Base-by-base conservation (phyloP, 1,284 basidiomycete species). In the Porodaedalea pini region DNA sequence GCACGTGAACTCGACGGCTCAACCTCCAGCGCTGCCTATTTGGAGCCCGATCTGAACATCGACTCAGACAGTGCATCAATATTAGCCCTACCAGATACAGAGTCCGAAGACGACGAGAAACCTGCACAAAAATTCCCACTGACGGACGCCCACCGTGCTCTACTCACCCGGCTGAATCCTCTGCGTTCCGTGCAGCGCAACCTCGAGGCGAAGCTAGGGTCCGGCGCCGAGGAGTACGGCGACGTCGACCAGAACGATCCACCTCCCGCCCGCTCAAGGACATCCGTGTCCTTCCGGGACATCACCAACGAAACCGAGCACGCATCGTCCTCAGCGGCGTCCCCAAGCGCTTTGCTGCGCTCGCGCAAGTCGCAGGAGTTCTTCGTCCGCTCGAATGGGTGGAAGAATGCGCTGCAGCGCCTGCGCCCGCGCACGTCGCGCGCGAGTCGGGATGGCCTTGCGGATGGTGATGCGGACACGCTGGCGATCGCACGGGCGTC, bases 401-500 rank as follows among this genome's bases (percentile, higher is more conserved):
- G 68, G 69, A 65, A 65, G 54, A 65, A 65, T 23, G 61, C 65
- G 2, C 17, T 59, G 15, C 29, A 44, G 27, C 40, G 57, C 17
- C 49, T 60, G 55, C 51, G 57, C 23, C 60, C 58, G 32, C 60
- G 61, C 54, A 34, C 56, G 45, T 32, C 21, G 36, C 32, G 50
- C 39, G 44, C 45, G 15, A 53, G 45, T 37, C 31, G 32, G n/a
- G 51, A 13, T 29, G 58, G 49, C 15, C 41, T 44, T 2, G 40
- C 44, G 32, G 54, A 34, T 40, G 31, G 31, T 52, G 54, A 65
- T 41, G 80, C 86, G 54, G 78, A 81, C 45, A 75, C 80, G 27
- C 67, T 77, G 37, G 81, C 80, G 49, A 77, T 90, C 32, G 76
- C 78, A 4, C 77, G 75, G 1, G 86, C 82, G 67, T 73, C 74